Conservation (phyloP, 2,329 filamentous ascomycete genomes). For the Dryadomyces quercivorus region DNA sequence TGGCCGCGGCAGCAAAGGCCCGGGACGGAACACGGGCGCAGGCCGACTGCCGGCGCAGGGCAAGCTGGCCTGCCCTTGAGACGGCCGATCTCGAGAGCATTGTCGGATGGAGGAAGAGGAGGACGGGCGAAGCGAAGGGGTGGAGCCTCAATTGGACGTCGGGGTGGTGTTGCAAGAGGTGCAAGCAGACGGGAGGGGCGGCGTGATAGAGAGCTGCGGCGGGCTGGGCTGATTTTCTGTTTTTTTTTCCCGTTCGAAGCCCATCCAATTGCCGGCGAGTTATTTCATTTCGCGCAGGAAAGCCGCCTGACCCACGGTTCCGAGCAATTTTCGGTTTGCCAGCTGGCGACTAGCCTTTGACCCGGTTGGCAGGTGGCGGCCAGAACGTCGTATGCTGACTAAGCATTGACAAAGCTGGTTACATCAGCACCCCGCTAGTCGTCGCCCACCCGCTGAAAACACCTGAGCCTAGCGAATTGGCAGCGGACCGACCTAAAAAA, state of each 20-base stretch:
- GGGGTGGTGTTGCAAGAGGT: neutral
- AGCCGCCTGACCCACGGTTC: slow-evolving; percentile 9
- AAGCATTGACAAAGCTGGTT: no score
- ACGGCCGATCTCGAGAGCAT: slow-evolving; percentile 53
- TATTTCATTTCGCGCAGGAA: slow-evolving; percentile 14
- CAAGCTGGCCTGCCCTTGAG: slow-evolving; percentile 45
- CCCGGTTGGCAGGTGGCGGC: slow-evolving; percentile 5
- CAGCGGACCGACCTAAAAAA: slow-evolving; percentile 2
- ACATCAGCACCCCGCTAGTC: slow-evolving; percentile 4
- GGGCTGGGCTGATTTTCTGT: slow-evolving; percentile 6
- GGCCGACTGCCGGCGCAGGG: slow-evolving; percentile 42
- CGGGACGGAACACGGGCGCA: slow-evolving; percentile 44
- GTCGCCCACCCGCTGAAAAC: slow-evolving; percentile 7
- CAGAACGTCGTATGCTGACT: no score
- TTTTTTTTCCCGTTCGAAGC: slow-evolving; percentile 6
- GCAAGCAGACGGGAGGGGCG: slow-evolving; percentile 1
- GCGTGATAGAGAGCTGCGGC: neutral
- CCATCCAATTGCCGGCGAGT: slow-evolving; percentile 18
- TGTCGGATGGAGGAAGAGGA: slow-evolving; percentile 17
- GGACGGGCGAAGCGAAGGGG: slow-evolving; percentile 25
- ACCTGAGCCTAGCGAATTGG: neutral
- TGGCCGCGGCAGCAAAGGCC: slow-evolving; percentile 36
- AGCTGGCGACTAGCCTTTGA: slow-evolving; percentile 7
- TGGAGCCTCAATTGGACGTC: neutral
- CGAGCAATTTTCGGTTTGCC: slow-evolving; percentile 16